Percentiles rank a stretch among this genome's conserved stretches.
Conservation (phyloP, 495 filamentous ascomycete genomes). For the Delitschia confertaspora region DNA sequence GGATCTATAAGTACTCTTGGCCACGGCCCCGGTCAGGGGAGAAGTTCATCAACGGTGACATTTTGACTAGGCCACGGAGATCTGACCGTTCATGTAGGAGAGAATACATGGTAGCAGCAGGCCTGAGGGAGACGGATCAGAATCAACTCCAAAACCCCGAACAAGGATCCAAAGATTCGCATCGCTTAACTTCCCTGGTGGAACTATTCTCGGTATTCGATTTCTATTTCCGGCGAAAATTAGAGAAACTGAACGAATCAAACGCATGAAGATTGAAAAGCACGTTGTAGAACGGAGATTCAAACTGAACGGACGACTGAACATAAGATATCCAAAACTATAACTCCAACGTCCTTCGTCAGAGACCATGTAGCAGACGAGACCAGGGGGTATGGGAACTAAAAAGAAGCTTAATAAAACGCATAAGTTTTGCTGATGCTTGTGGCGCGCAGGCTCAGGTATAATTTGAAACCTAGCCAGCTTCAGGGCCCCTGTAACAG, state of each 20-base stretch:
- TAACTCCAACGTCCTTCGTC: conserved; percentile 21
- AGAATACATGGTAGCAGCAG: conserved; percentile 15
- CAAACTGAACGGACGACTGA: conserved; percentile 2
- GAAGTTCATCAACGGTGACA: neutral
- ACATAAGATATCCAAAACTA: conserved; percentile 16
- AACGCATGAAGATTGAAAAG: conserved; percentile 20
- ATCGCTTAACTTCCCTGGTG: conserved; percentile 6
- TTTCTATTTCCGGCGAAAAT: conserved; percentile 1
- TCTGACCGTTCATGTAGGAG: conserved; percentile 19
- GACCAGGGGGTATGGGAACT: conserved; percentile 11
- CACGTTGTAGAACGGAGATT: conserved; percentile 3
- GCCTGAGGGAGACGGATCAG: conserved; percentile 2
- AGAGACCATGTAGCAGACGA: conserved; percentile 25
- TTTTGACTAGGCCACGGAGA: conserved; percentile 6
- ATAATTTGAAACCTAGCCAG: conserved; percentile 19
- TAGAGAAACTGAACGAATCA: conserved; percentile 22
- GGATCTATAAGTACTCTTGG: neutral
- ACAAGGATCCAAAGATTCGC: conserved; percentile 14
- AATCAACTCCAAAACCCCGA: conserved; percentile 7
- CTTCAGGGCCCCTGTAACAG: conserved; percentile 23
- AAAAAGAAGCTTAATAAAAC: conserved; percentile 28
- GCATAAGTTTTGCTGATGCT: conserved; percentile 24
- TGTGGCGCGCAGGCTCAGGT: conserved; percentile 11
- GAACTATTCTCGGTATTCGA: neutral
- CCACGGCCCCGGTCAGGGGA: neutral